Percentiles rank a stretch among this genome's conserved stretches.
phyloP scores from a whole-genome alignment of 2,329 filamentous ascomycete species.

The Colletotrichum camelliae region DNA sequence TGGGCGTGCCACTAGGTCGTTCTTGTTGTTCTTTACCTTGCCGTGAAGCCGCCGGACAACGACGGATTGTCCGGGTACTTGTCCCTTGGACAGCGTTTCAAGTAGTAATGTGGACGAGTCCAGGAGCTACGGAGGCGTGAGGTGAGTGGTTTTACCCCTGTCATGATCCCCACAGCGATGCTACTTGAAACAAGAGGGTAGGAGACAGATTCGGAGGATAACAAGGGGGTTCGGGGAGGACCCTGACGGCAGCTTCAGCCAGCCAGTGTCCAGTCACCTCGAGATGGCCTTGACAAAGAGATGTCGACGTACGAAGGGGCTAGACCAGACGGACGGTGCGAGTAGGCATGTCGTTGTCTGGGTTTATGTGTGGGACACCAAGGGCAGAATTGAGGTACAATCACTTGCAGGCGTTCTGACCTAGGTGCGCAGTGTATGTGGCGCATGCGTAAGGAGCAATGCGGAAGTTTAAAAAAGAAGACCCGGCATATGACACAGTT shows the following conservation, averaged over 20 bases:
- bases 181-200: constrained; percentile 1
- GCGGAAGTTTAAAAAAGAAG: background rate
- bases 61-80: background rate
- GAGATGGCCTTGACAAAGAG: background rate
- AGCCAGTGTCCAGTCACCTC: background rate
- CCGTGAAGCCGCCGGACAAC: background rate
- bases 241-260: background rate
- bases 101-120: background rate
- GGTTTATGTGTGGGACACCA: background rate
- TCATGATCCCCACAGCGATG: background rate
- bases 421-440: background rate
- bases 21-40: background rate
- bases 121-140: background rate
- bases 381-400: background rate
- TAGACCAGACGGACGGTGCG: background rate
- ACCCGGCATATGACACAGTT: background rate
- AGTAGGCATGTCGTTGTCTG: background rate
- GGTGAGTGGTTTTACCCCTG: background rate
- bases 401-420: background rate
- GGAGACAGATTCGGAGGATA: background rate
- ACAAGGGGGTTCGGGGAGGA: background rate
- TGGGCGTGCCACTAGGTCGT: background rate
- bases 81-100: background rate
- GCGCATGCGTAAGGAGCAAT: background rate
- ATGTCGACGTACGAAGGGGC: background rate